Percentiles rank a stretch among this genome's conserved stretches.
Conservation (phyloP, 2,329 filamentous ascomycete species). For the Chaetothyriales sp. region DNA sequence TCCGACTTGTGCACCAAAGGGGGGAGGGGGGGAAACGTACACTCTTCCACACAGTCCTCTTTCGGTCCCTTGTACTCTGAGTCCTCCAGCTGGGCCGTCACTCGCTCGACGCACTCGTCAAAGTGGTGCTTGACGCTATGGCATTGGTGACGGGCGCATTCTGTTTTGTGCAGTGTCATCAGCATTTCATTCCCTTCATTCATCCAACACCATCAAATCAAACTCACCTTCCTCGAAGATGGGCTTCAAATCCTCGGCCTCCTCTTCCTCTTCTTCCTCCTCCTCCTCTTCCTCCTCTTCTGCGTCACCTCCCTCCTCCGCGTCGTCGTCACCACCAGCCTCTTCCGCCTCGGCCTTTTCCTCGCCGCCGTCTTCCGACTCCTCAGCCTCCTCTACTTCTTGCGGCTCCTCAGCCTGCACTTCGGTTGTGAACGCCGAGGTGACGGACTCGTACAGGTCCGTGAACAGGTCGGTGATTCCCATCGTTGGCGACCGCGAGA, state of each 20-base stretch:
- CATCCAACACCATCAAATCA: constrained; percentile 1
- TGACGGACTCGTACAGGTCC: constrained; percentile 49
- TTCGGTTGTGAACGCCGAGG: constrained; percentile 32
- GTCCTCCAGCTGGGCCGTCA: constrained; percentile 51
- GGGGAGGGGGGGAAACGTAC: constrained; percentile 44
- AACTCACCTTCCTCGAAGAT: constrained; percentile 79
- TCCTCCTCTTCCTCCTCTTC: constrained; percentile 56
- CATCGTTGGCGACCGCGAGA: constrained; percentile 30
- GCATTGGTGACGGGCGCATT: constrained; percentile 81
- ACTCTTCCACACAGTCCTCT: constrained; percentile 98
- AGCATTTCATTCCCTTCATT: background rate
- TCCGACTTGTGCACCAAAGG: no score
- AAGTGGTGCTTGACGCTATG: constrained; percentile 89
- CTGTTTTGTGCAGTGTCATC: constrained; percentile 36
- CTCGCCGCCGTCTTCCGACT: constrained; percentile 30
- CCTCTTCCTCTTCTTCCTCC: constrained; percentile 70
- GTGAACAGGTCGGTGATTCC: constrained; percentile 50
- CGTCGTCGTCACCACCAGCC: constrained; percentile 31
- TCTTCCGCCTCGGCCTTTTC: constrained; percentile 23
- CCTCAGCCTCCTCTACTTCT: constrained; percentile 29
- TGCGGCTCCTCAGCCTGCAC: constrained; percentile 45
- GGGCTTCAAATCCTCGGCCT: constrained; percentile 73
- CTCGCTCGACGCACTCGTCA: constrained; percentile 93
- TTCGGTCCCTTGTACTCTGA: constrained; percentile 56
- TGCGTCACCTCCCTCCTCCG: constrained; percentile 37